A percentile compares a stretch with the other conserved stretches of the same genome.
These are phyloP conservation scores for Macrotyloma uniflorum DNA, from an alignment of 306 rosid genomes.

Conservation along the genomic window DNA sequence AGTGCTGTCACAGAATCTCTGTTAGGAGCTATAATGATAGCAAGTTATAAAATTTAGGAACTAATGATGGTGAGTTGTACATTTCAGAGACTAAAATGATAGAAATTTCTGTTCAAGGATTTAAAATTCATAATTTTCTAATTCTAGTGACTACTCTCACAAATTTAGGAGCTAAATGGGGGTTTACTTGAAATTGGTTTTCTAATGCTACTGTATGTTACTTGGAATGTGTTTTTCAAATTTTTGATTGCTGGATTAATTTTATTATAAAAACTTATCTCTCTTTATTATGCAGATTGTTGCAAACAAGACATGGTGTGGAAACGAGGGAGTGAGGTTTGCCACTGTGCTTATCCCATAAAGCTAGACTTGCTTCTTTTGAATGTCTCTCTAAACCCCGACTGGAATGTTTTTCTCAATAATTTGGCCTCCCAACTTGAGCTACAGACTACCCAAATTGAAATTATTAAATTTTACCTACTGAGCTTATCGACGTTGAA, in stretches of 20 bases:
- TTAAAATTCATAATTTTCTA: not conserved
- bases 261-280: not conserved
- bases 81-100: not conserved
- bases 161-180: not conserved
- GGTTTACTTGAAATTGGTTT: not conserved
- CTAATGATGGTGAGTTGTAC: not conserved
- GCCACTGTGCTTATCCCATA: conserved; percentile 91
- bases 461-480: conserved; percentile 78
- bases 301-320: conserved; percentile 78
- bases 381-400: conserved; percentile 76
- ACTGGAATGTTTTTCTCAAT: conserved; percentile 64
- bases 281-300: conserved; percentile 62
- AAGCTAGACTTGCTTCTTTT: conserved; percentile 89
- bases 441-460: conserved; percentile 68
- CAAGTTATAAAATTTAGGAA: not conserved
- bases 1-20: not conserved
- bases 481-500: conserved; percentile 63
- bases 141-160: not conserved
- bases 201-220: not conserved
- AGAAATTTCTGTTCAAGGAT: not conserved
- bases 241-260: not conserved
- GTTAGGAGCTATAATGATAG: not conserved
- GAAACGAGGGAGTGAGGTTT: conserved; percentile 64
- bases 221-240: not conserved
- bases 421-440: conserved; percentile 73